These are phyloP conservation scores for Phytophthora boehmeriae DNA, from an alignment of 352 stramenopile genomes.

Conservation along the genomic window DNA sequence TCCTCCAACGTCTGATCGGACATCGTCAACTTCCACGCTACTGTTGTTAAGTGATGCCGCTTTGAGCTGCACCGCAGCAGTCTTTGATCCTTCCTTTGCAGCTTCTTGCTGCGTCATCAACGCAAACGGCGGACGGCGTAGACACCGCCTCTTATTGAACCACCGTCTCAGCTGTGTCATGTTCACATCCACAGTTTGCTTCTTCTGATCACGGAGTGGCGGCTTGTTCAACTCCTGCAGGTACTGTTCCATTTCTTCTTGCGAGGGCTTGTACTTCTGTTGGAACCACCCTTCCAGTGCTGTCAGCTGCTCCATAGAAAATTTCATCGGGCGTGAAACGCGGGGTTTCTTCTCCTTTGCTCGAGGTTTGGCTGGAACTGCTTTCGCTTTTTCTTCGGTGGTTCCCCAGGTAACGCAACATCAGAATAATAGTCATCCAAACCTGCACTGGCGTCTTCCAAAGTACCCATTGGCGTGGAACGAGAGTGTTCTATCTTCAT, in stretches of 20 bases:
- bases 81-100: constrained; percentile 62
- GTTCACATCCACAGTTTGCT: constrained; percentile 82
- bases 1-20: constrained; percentile 34
- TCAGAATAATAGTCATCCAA: constrained; percentile 30
- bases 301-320: constrained; percentile 83
- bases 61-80: constrained; percentile 36
- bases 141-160: constrained; percentile 88
- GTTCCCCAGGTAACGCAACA: constrained; percentile 23
- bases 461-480: constrained; percentile 9
- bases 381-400: constrained; percentile 41
- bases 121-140: constrained; percentile 79
- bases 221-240: constrained; percentile 66
- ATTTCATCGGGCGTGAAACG: constrained; percentile 84
- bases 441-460: constrained; percentile 18
- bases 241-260: constrained; percentile 83
- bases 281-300: constrained; percentile 86
- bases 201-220: constrained; percentile 71
- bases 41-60: constrained; percentile 26
- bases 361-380: constrained; percentile 33
- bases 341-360: constrained; percentile 72
- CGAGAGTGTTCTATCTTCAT: constrained; percentile 16
- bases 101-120: constrained; percentile 84
- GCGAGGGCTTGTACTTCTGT: constrained; percentile 86
- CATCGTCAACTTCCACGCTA: constrained; percentile 33
- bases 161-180: constrained; percentile 86